phyloP scores from a whole-genome alignment of 2,329 filamentous ascomycete genomes.

The Claviceps lovelessii region DNA sequence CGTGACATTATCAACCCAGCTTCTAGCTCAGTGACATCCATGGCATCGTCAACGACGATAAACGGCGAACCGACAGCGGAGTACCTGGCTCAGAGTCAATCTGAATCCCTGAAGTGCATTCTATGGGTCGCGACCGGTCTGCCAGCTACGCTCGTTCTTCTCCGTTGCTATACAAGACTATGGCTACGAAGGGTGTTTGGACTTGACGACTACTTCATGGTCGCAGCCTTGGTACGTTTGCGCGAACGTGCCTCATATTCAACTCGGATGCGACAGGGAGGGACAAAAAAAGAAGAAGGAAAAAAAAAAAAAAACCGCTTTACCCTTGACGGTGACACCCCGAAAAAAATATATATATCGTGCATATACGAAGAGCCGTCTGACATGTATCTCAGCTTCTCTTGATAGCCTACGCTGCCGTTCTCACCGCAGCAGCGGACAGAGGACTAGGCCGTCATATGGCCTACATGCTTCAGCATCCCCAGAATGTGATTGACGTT shows the following conservation, averaged over 20 bases:
- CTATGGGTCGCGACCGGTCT: constrained; percentile 1
- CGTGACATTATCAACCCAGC: neutral
- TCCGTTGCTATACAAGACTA: constrained; percentile 5
- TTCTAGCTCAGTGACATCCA: neutral
- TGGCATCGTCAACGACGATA: no score
- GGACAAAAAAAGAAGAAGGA: no score
- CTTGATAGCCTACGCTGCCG: constrained; percentile 2
- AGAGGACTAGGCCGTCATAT: constrained; percentile 5
- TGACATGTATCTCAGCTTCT: neutral
- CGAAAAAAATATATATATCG: no score
- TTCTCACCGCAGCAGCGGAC: constrained; percentile 3
- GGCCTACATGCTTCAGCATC: constrained; percentile 1
- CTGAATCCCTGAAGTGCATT: constrained; percentile 1
- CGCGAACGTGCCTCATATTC: no score
- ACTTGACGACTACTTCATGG: constrained; percentile 5
- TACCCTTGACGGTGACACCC: no score
- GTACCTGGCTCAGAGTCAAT: constrained; percentile 3
- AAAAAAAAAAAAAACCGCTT: no score
- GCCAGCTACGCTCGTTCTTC: neutral
- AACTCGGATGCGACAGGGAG: no score
- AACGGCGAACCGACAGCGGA: neutral
- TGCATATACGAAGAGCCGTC: neutral
- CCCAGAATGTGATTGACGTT: constrained; percentile 2
- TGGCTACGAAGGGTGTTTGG: constrained; percentile 5
- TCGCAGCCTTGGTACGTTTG: constrained; percentile 5